These are phyloP conservation scores for Boletus pseudopeckii DNA, from an alignment of 768 basidiomycete genomes.

Conservation along the genomic window DNA sequence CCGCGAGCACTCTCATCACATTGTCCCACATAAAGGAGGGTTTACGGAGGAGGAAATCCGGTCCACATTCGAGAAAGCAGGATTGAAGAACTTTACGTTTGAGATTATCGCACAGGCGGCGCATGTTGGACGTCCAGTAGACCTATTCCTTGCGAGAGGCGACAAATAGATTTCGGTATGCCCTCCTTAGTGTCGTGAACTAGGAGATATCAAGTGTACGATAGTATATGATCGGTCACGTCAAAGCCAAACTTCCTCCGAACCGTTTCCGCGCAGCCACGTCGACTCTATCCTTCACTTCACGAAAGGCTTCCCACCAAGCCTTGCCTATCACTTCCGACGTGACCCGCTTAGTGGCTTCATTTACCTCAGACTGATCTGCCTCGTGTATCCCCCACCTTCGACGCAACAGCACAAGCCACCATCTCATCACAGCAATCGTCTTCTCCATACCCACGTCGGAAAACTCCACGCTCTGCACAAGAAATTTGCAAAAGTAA, in stretches of 20 bases:
- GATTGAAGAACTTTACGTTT: constrained; percentile 45
- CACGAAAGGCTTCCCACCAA: constrained; percentile 82
- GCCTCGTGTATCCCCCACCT: constrained; percentile 59
- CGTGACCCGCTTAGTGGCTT: constrained; percentile 30
- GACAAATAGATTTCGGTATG: constrained; percentile 29
- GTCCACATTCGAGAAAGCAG: constrained; percentile 49
- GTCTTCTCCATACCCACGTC: constrained; percentile 72
- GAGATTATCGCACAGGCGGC: constrained; percentile 31
- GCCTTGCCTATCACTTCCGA: constrained; percentile 50
- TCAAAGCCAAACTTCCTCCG: constrained; percentile 66
- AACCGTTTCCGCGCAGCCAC: constrained; percentile 61
- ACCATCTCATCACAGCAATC: constrained; percentile 75
- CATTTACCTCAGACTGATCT: constrained; percentile 33
- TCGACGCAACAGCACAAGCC: constrained; percentile 66
- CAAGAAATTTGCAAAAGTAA: constrained; percentile 69
- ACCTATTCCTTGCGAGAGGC: constrained; percentile 59
- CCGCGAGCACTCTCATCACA: constrained; percentile 34
- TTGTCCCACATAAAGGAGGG: constrained; percentile 55
- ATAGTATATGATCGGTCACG: constrained; percentile 30
- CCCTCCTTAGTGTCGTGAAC: neutral
- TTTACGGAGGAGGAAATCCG: constrained; percentile 49
- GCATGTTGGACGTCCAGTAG: constrained; percentile 32
- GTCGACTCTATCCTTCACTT: constrained; percentile 67
- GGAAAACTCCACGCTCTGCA: constrained; percentile 61
- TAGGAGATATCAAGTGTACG: neutral